Conservation (phyloP, 2,329 filamentous ascomycete species). For the Pseudogymnoascus sp. region DNA sequence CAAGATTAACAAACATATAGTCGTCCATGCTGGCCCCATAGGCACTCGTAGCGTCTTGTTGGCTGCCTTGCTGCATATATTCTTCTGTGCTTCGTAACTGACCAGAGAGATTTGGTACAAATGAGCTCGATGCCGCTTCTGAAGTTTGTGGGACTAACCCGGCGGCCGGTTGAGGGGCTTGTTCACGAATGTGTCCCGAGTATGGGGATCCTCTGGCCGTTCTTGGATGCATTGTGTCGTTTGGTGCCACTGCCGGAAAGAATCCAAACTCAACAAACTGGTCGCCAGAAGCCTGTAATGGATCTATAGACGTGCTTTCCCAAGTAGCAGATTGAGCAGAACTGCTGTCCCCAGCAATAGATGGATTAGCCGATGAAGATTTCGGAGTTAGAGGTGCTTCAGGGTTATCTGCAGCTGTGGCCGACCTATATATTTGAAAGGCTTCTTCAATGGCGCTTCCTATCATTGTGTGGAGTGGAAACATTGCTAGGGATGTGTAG, state of each 20-base stretch:
- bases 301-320: neutral
- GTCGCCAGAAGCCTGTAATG: neutral
- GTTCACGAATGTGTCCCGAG: neutral
- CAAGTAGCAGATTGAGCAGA: neutral
- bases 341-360: neutral
- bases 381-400: neutral
- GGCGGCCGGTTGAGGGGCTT: neutral
- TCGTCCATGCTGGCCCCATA: neutral
- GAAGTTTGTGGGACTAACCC: neutral
- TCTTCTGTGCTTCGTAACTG: neutral
- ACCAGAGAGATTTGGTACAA: neutral
- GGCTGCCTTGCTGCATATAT: neutral
- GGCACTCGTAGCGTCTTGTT: neutral
- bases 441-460: neutral
- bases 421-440: neutral
- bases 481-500: neutral
- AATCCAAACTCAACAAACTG: neutral
- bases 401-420: neutral
- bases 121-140: neutral
- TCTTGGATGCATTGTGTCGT: neutral
- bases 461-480: neutral
- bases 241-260: neutral
- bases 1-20: neutral
- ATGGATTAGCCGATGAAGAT: neutral
- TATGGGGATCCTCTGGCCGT: neutral